Base-by-base conservation (phyloP, 139 green algal genomes). In the Zygnema circumcarinatum region DNA sequence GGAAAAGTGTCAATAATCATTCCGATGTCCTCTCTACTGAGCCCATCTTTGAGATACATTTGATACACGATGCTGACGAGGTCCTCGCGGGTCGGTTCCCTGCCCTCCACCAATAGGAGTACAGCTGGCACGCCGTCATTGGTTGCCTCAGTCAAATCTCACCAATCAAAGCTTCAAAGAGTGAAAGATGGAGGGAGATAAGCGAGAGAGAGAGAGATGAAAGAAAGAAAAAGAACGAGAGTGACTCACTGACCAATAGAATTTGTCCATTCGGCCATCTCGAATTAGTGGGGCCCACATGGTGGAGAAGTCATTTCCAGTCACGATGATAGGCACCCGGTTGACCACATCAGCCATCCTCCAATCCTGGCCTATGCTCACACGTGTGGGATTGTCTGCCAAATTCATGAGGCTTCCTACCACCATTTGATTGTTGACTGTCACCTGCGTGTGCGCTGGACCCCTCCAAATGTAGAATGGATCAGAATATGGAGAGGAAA, bases 221-320 rank as follows among this genome's bases (percentile, higher is more conserved):
- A 72, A 29, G 29, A 72, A 72, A 29, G 56, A 72, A 29, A 35
- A 29, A 29, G 29, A 29, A 72, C 56, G 29, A 29, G 29, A 72
- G 56, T 29, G 56, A 72, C 56, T 72, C 29, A 29, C 80, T 29
- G 7, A 85, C 92, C 92, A 94, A 53, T 92, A 92, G 76, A 91
- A 93, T 76, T 93, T 92, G 21, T 94, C 91, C 92, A 93, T 94
- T 68, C 95, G 93, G 11, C 95, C 94, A 72, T 97, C 95, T 1
- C 96, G 92, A 52, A 98, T 94, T 21, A 99, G 93, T 16, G 97
- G 97, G 2, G 97, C 97, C 33, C 96, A 99, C 41, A 99, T 86
- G 2, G 86, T 96, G 72, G 76, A 92, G 74, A 98, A 74, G 75
- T 93, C 85, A 56, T 93, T 93, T 47, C 74, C 91, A 22, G 91